Conservation (phyloP, 306 rosid species). For the Psophocarpus tetragonolobus region DNA sequence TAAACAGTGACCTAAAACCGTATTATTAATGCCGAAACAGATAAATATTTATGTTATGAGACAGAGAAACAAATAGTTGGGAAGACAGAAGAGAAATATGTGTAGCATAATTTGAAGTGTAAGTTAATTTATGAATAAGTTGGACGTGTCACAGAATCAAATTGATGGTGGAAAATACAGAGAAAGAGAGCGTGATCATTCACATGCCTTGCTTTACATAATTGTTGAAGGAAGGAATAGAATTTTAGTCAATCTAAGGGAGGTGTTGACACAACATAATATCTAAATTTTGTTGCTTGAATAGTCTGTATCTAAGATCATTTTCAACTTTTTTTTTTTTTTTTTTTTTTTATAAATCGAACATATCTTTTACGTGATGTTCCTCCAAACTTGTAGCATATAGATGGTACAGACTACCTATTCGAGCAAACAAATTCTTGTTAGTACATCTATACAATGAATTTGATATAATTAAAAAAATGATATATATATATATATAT, state of each 20-base stretch:
- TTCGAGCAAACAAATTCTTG: background rate
- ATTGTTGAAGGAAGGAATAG: constrained; percentile 10
- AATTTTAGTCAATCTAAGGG: background rate
- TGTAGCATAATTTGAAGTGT: background rate
- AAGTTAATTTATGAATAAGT: background rate
- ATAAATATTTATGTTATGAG: too few relatives aligned
- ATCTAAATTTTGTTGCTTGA: background rate
- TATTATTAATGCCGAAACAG: too few relatives aligned
- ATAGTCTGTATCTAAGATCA: background rate
- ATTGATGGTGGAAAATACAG: background rate
- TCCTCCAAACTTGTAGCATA: background rate
- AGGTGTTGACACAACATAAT: background rate
- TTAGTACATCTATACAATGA: background rate
- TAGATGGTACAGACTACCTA: background rate
- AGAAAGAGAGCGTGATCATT: background rate
- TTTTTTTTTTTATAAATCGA: background rate
- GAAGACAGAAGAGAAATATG: background rate
- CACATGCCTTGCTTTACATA: background rate
- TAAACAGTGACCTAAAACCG: too few relatives aligned
- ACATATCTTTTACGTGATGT: background rate
- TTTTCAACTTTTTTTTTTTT: too few relatives aligned
- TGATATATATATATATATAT: too few relatives aligned
- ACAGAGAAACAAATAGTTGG: background rate
- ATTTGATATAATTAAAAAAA: background rate
- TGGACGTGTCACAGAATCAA: background rate